A percentile compares a stretch with the other conserved stretches of the same genome.
phyloP scores from a whole-genome alignment of 306 rosid species.

The Prunus mongolica region DNA sequence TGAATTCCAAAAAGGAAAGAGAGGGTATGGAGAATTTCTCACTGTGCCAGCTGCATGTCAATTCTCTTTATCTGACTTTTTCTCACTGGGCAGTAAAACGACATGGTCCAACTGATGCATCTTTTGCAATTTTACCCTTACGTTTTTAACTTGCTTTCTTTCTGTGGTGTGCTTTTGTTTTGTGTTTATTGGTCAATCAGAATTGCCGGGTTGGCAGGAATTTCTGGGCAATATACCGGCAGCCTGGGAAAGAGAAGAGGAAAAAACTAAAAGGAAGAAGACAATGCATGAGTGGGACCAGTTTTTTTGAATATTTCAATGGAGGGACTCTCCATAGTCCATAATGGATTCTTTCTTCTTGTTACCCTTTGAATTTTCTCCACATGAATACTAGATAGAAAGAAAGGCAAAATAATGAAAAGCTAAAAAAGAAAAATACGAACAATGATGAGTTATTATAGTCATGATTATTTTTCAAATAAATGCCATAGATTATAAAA shows the following conservation, averaged over 20 bases:
- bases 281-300: constrained; percentile 1
- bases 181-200: background rate
- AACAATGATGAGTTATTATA: background rate
- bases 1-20: constrained; percentile 12
- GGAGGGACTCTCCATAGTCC: background rate
- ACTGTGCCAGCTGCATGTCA: background rate
- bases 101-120: constrained; percentile 20
- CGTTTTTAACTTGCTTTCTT: constrained; percentile 3
- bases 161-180: background rate
- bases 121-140: constrained; percentile 10
- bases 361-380: background rate
- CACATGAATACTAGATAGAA: background rate
- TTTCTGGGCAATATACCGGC: constrained; percentile 3
- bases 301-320: background rate
- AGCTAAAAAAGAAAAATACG: no score
- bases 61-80: constrained; percentile 4
- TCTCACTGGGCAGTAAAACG: constrained; percentile 28
- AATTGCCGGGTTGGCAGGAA: background rate
- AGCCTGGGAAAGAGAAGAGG: background rate
- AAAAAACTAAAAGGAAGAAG: background rate
- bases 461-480: no score
- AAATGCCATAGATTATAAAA: no score
- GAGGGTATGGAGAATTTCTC: background rate
- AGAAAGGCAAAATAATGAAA: background rate
- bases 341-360: background rate